Evolutionary conservation across 139 green algal species (phyloP).

Genomic region (Tetradesmus lagerheimii): DNA sequence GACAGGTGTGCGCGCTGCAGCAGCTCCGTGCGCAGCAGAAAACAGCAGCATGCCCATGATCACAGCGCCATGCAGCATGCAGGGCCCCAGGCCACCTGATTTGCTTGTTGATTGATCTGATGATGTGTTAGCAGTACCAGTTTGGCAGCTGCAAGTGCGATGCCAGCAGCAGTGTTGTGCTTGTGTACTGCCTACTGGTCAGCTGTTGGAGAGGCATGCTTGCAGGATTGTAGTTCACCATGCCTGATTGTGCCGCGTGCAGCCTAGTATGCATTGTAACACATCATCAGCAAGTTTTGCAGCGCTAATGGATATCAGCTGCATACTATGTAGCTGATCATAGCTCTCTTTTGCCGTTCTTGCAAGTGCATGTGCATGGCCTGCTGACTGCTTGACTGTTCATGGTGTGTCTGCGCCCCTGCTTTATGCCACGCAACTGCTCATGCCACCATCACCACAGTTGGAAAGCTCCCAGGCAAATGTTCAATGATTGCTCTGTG

Average conservation of each 20-base stretch:
- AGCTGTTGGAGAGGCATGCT: not conserved
- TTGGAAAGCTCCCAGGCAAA: not conserved
- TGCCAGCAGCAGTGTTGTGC: too few relatives aligned
- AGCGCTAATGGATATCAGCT: not conserved
- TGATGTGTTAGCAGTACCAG: too few relatives aligned
- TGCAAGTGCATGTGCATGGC: not conserved
- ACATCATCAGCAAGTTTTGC: too few relatives aligned
- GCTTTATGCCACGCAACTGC: not conserved
- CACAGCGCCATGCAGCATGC: not conserved
- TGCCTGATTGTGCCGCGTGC: not conserved
- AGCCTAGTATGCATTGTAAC: not conserved
- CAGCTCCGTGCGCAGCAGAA: not conserved
- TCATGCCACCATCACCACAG: not conserved
- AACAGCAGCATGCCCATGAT: not conserved
- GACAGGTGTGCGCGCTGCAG: conserved; percentile 61
- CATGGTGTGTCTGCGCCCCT: not conserved
- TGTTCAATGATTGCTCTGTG: conserved; percentile 32
- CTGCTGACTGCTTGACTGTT: not conserved
- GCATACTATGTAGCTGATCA: not conserved
- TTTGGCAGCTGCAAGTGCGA: too few relatives aligned
- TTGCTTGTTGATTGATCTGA: too few relatives aligned
- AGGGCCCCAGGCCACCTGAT: not conserved
- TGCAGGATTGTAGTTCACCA: not conserved
- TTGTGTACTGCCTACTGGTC: not conserved
- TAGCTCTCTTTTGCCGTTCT: not conserved